Conservation (phyloP, 805 yeast species). For the Metschnikowia lochheadii region DNA sequence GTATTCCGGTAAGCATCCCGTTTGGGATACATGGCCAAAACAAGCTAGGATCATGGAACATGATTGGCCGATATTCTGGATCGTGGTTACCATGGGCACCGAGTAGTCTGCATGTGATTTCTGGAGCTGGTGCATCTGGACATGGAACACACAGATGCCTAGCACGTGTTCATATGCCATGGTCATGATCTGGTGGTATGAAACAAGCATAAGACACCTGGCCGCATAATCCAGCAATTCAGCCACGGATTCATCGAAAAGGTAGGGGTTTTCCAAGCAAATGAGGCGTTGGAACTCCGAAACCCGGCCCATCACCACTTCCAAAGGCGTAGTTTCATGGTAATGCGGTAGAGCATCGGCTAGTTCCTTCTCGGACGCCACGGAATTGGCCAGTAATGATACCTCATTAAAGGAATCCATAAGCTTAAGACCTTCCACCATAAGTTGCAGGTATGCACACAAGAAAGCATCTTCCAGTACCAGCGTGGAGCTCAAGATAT, state of each 20-base stretch:
- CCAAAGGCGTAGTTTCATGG: background rate
- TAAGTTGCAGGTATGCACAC: conserved; percentile 41
- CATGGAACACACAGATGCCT: conserved; percentile 1
- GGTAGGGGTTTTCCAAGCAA: background rate
- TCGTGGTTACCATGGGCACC: background rate
- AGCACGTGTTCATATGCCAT: conserved; percentile 44
- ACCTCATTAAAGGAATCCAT: conserved; percentile 31
- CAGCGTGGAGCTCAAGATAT: conserved; percentile 12
- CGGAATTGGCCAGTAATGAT: conserved; percentile 1
- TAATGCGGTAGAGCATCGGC: background rate
- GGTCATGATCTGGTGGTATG: conserved; percentile 49
- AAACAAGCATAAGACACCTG: conserved; percentile 19
- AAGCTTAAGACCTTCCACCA: conserved; percentile 50
- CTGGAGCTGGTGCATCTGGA: conserved; percentile 1
- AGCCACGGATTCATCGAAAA: background rate
- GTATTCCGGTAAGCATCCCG: conserved; percentile 33
- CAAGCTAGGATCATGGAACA: conserved; percentile 46
- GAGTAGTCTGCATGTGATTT: background rate
- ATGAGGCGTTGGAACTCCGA: background rate
- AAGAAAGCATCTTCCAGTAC: conserved; percentile 24
- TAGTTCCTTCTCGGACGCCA: conserved; percentile 2
- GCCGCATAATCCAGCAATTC: background rate
- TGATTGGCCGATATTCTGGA: conserved; percentile 40
- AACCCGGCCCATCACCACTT: background rate
- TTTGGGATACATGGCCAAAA: conserved; percentile 35